Evolutionary conservation across 805 yeast genomes (phyloP).

Genomic region (Wickerhamomyces rabaulensis): DNA sequence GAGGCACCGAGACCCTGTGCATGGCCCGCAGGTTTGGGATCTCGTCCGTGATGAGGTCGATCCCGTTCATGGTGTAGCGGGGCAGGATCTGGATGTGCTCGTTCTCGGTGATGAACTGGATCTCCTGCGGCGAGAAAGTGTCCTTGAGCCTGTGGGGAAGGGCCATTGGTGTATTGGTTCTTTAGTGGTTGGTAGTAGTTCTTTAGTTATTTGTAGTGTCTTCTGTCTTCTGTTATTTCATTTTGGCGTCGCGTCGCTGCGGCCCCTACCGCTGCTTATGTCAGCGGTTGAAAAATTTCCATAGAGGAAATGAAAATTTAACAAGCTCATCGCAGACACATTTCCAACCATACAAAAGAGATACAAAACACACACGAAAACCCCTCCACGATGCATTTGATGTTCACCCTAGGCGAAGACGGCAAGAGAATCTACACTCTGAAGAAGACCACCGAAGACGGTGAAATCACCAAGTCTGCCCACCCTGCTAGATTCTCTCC

Average conservation of each 20-base stretch:
- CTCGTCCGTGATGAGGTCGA: constrained; percentile 55
- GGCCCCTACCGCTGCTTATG: no score
- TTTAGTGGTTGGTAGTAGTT: no score
- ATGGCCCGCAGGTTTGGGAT: constrained; percentile 61
- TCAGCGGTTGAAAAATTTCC: no score
- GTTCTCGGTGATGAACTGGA: constrained; percentile 82
- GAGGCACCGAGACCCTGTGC: constrained; percentile 64
- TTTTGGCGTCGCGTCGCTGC: no score
- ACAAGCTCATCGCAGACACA: constrained; percentile 4
- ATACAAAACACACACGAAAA: neutral
- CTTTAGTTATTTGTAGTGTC: no score
- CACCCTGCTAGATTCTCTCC: constrained; percentile 99
- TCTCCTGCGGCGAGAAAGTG: constrained; percentile 69
- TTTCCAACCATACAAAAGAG: neutral
- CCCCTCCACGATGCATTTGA: constrained; percentile 76
- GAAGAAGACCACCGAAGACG: constrained; percentile 70
- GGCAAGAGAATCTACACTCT: constrained; percentile 96
- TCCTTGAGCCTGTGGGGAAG: constrained; percentile 28
- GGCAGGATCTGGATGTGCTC: constrained; percentile 73
- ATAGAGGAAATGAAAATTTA: no score
- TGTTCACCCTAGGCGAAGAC: constrained; percentile 93
- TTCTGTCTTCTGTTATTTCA: no score
- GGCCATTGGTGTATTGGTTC: no score
- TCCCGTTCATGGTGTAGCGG: constrained; percentile 60
- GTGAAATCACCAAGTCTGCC: constrained; percentile 97